Conservation (phyloP, 83 land plant genomes). For the Diphasiastrum complanatum region DNA sequence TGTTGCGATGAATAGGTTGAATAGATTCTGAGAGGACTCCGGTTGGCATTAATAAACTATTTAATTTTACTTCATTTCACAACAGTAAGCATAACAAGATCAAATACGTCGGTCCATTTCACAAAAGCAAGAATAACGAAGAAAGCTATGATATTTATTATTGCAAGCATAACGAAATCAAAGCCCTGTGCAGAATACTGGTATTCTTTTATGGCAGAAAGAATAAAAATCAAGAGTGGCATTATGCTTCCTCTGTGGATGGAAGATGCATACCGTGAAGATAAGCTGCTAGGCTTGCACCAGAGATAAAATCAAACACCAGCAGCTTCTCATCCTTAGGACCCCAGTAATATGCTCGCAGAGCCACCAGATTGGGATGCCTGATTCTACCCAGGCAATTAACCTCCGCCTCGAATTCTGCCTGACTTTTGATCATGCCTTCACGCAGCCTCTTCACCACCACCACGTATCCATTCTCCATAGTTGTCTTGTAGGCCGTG, state of each 20-base stretch:
- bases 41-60: too few species aligned
- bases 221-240: too few species aligned
- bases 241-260: too few species aligned
- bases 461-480: conserved; percentile 82
- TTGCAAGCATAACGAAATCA: too few species aligned
- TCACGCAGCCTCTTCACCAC: conserved; percentile 95
- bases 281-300: conserved; percentile 82
- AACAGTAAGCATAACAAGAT: too few species aligned
- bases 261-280: conserved; percentile 57
- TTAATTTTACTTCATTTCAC: too few species aligned
- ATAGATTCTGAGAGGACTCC: too few species aligned
- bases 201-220: not conserved
- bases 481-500: conserved; percentile 89
- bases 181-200: too few species aligned
- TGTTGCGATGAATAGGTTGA: too few species aligned
- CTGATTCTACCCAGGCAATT: conserved; percentile 63
- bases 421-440: conserved; percentile 69
- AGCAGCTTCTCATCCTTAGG: conserved; percentile 94
- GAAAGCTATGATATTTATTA: too few species aligned
- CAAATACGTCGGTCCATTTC: too few species aligned
- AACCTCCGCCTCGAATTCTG: conserved; percentile 80
- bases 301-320: conserved; percentile 86
- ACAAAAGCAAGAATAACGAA: too few species aligned
- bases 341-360: conserved; percentile 83
- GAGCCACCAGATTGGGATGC: conserved; percentile 70